These are phyloP conservation scores for Solanum gracilifrons DNA, from an alignment of 257 asterid species.

Conservation along the genomic window DNA sequence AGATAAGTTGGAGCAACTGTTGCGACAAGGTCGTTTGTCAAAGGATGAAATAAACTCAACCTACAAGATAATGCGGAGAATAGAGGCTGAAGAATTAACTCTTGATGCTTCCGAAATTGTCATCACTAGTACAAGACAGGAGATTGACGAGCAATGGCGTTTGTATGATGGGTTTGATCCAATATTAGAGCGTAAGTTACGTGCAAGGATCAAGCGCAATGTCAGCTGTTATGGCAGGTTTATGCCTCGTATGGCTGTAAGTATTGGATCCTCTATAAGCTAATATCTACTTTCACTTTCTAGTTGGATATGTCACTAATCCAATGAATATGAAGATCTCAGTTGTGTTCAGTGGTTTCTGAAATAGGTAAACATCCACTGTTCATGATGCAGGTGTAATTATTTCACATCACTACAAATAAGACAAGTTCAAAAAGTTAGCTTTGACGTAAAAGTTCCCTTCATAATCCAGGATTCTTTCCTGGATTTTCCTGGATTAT, in stretches of 20 bases:
- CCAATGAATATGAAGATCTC: neutral
- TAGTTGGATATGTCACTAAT: neutral
- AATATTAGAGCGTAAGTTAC: constrained; percentile 78
- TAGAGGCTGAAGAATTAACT: constrained; percentile 93
- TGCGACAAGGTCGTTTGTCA: constrained; percentile 81
- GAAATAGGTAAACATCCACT: neutral
- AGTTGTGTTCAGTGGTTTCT: neutral
- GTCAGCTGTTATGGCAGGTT: constrained; percentile 97
- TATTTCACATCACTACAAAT: neutral
- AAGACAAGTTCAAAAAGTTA: neutral
- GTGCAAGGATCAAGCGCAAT: constrained; percentile 90
- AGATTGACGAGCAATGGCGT: constrained; percentile 99
- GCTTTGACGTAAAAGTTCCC: neutral
- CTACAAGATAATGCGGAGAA: constrained; percentile 95
- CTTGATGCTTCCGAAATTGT: constrained; percentile 94
- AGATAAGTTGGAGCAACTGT: constrained; percentile 94
- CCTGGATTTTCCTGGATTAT: neutral
- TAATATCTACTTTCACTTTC: neutral
- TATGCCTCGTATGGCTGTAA: constrained; percentile 96
- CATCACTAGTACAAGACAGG: constrained; percentile 94
- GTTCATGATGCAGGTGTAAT: neutral
- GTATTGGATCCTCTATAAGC: constrained; percentile 15
- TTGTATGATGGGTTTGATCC: constrained; percentile 98
- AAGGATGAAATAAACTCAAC: constrained; percentile 91
- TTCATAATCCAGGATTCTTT: neutral